These are phyloP conservation scores for Lycium barbarum DNA, from an alignment of 257 asterid genomes.

Conservation along the genomic window DNA sequence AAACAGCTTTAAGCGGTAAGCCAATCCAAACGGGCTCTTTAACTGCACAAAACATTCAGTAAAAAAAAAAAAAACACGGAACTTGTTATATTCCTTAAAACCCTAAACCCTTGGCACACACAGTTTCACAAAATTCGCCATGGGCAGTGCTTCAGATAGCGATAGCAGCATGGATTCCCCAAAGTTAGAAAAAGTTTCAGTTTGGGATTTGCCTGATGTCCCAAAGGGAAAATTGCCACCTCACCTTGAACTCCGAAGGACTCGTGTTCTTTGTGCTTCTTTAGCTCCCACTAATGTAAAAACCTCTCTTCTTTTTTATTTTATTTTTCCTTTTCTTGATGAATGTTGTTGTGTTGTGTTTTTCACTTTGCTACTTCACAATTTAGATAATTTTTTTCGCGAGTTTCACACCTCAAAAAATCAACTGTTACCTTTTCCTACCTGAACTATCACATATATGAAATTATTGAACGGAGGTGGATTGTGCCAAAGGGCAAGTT, in stretches of 20 bases:
- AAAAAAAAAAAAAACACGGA: neutral
- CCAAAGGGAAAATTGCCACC: constrained; percentile 71
- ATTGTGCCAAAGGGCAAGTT: too few relatives aligned
- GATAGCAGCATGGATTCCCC: neutral
- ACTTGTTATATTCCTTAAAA: neutral
- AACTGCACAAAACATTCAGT: too few relatives aligned
- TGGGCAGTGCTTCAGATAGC: neutral
- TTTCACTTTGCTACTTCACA: neutral
- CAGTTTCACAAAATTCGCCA: neutral
- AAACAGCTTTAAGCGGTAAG: too few relatives aligned
- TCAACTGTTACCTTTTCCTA: too few relatives aligned
- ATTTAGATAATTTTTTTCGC: too few relatives aligned
- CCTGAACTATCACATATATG: too few relatives aligned
- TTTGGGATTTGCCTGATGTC: constrained; percentile 91
- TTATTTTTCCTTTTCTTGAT: constrained; percentile 22
- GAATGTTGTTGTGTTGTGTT: constrained; percentile 37
- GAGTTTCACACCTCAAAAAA: too few relatives aligned
- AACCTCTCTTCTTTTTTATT: too few relatives aligned
- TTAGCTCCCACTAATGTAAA: constrained; percentile 84
- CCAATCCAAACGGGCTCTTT: too few relatives aligned
- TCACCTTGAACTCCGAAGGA: constrained; percentile 71
- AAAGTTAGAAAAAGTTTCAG: constrained; percentile 49
- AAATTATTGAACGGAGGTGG: too few relatives aligned
- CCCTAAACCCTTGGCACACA: neutral
- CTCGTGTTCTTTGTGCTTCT: constrained; percentile 68